Evolutionary conservation across 371 early-diverging fungal genomes (phyloP).

Genomic region (Actinomucor elegans): DNA sequence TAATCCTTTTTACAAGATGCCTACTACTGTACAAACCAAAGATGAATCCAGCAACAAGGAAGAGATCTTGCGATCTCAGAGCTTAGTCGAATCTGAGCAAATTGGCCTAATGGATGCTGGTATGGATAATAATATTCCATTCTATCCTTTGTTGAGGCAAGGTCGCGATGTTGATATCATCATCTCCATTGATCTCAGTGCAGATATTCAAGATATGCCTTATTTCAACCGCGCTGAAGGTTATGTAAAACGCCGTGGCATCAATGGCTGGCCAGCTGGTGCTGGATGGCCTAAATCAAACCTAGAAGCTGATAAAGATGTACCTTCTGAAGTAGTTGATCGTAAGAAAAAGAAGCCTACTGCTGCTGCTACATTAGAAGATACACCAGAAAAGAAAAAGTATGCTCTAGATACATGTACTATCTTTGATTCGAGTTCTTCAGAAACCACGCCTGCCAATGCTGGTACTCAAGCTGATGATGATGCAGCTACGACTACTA

Average conservation of each 20-base stretch:
- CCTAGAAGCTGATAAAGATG: slow-evolving; percentile 25
- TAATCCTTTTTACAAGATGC: slow-evolving; percentile 50
- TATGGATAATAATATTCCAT: slow-evolving; percentile 73
- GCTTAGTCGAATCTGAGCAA: slow-evolving; percentile 25
- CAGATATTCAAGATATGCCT: slow-evolving; percentile 63
- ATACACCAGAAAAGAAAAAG: slow-evolving; percentile 1
- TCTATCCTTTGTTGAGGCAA: slow-evolving; percentile 65
- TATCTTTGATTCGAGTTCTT: slow-evolving; percentile 37
- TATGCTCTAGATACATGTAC: slow-evolving; percentile 40
- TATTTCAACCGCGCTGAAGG: slow-evolving; percentile 67
- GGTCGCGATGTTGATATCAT: slow-evolving; percentile 68
- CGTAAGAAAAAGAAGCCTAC: slow-evolving; percentile 18
- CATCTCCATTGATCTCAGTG: slow-evolving; percentile 65
- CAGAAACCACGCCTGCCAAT: slow-evolving; percentile 15
- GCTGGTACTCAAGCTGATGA: background rate
- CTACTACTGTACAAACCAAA: slow-evolving; percentile 1
- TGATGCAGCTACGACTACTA: slow-evolving; percentile 3
- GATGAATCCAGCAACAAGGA: slow-evolving; percentile 2
- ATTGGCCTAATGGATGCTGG: slow-evolving; percentile 73
- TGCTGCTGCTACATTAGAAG: background rate
- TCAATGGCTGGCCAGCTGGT: slow-evolving; percentile 48
- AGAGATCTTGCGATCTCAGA: slow-evolving; percentile 19
- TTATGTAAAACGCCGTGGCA: slow-evolving; percentile 46
- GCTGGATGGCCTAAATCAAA: slow-evolving; percentile 38
- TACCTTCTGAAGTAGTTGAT: slow-evolving; percentile 28